Evolutionary conservation across 176 grass and related monocot species (phyloP).

Genomic region (Tuctoria greenei): DNA sequence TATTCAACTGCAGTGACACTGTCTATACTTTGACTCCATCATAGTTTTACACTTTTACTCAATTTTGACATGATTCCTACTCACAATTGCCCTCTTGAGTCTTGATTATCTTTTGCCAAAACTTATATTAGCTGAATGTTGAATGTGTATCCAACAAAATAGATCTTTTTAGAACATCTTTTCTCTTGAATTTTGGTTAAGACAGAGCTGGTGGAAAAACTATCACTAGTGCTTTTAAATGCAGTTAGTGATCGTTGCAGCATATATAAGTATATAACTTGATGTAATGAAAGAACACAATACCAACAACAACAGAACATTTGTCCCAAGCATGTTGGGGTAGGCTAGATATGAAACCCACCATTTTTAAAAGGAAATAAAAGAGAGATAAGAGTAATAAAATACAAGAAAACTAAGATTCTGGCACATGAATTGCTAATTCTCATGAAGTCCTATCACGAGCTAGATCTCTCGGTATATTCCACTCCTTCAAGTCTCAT

Average conservation of each 20-base stretch:
- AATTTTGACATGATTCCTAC: constrained; percentile 5
- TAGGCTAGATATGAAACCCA: too few relatives aligned
- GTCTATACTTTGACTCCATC: neutral
- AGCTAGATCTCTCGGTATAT: too few relatives aligned
- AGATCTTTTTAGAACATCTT: neutral
- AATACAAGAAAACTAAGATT: too few relatives aligned
- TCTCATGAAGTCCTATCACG: too few relatives aligned
- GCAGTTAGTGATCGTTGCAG: neutral
- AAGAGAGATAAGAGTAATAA: too few relatives aligned
- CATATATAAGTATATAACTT: constrained; percentile 1
- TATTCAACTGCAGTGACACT: neutral
- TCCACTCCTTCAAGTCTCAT: too few relatives aligned
- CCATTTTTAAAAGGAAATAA: too few relatives aligned
- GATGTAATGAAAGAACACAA: constrained; percentile 19
- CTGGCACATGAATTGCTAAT: too few relatives aligned
- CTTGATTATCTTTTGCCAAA: neutral
- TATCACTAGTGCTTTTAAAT: neutral
- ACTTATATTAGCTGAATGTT: neutral
- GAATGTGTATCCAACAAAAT: neutral
- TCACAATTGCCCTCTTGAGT: neutral
- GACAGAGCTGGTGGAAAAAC: neutral
- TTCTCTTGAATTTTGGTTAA: neutral
- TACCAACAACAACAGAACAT: too few relatives aligned
- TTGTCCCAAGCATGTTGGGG: too few relatives aligned
- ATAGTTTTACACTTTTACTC: constrained; percentile 8